phyloP scores from a whole-genome alignment of 139 green algal genomes.

The Chlamydomonas schloesseri region DNA sequence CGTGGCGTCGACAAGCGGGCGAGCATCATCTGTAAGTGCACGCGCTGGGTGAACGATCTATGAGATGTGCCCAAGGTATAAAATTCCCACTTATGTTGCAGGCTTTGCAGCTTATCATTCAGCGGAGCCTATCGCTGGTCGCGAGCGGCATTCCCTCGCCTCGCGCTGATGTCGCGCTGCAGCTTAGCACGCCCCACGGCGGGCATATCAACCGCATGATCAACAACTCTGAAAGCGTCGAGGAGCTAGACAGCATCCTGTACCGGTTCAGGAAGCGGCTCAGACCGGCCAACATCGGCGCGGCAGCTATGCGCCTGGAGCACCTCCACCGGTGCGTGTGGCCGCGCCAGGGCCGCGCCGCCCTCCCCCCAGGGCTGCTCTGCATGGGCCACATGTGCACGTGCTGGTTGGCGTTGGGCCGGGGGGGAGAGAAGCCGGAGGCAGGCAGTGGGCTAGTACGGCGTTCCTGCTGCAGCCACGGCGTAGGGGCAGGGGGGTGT shows the following conservation, averaged over 20 bases:
- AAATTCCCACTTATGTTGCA: neutral
- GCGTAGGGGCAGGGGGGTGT: too few species aligned
- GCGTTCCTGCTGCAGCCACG: too few species aligned
- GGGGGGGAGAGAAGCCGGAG: neutral
- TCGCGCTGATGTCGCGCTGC: slow-evolving; percentile 24
- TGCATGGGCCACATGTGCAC: too few species aligned
- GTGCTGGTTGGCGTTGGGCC: neutral
- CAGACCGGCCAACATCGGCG: neutral
- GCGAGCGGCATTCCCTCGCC: slow-evolving; percentile 15
- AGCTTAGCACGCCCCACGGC: slow-evolving; percentile 29
- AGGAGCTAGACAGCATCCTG: slow-evolving; percentile 15
- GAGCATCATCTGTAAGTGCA: neutral
- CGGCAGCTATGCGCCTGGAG: slow-evolving; percentile 18
- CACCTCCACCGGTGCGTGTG: neutral
- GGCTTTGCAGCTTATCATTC: neutral
- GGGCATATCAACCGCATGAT: slow-evolving; percentile 37
- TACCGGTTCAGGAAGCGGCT: slow-evolving; percentile 13
- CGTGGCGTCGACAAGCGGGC: too few species aligned
- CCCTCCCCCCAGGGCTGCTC: too few species aligned
- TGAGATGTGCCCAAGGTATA: neutral
- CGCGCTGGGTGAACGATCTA: neutral
- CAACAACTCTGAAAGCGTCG: neutral
- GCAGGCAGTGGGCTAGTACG: neutral
- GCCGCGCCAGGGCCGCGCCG: too few species aligned
- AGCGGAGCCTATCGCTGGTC: slow-evolving; percentile 12